Evolutionary conservation across 2,329 filamentous ascomycete genomes (phyloP), one percentile per base, ranked within the genome.

Genomic region (Aspergillus costaricaensis): DNA sequence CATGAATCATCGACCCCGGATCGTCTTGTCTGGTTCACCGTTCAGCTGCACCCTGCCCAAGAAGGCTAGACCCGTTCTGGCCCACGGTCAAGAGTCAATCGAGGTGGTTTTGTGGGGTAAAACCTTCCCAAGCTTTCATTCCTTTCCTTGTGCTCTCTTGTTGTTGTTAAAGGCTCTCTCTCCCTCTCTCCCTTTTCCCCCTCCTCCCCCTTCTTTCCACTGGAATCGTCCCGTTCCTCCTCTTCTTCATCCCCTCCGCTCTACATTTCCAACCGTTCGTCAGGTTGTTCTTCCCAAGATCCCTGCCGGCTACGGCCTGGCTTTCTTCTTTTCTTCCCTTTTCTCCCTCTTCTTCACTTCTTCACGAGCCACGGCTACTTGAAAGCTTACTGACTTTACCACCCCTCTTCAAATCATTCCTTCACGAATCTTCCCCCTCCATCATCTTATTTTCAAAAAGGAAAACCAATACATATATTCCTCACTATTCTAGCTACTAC

Each of bases 61-160:
- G 47, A 30, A 50, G 58, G 55, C 58, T 65, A 66, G 63, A 59
- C 63, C 61, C 25, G 32, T 63, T 63, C 52, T 64, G 61, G 65
- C 61, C 61, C 62, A 63, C 67, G 67, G 67, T 70, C 61, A 69
- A 48, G 32, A 36, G 32, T 36, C 32, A 36, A 58, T 54, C 55
- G 56, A 57, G 58, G 56, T 58, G 32, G 10, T 57, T 61, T 59
- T 65, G 63, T 64, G 67, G 60, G 59, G 61, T 59, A 60, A 66
- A 62, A 58, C 32, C 12, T 61, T 30, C 19, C 27, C 55, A 52
- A 55, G 48, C 43, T 54, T 25, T 19, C 17, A 38, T 27, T 30
- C 36, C n/a, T 49, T 48, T 43, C 30, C 39, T 15, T 19, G 32
- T 27, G 27, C 39, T 17, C 25, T 36, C 32, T 14, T 12, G 36